Evolutionary conservation across 2,329 filamentous ascomycete genomes (phyloP).

Genomic region (Coleophoma eucalyptorum): DNA sequence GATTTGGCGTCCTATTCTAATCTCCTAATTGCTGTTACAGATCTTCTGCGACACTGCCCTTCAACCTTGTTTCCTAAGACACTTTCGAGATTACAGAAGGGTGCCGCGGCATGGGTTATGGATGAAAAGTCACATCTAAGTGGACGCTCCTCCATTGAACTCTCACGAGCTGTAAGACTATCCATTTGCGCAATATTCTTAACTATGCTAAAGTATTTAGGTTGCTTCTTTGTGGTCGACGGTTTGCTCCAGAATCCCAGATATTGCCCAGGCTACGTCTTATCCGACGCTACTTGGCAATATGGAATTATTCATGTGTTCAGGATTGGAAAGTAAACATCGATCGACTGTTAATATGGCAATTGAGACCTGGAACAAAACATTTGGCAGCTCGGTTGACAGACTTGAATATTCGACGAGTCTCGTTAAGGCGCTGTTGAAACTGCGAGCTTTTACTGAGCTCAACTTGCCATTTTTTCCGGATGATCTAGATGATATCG

Average conservation of each 20-base stretch:
- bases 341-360: constrained; percentile 49
- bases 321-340: constrained; percentile 55
- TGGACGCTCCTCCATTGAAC: constrained; percentile 33
- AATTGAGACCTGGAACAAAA: constrained; percentile 64
- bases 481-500: constrained; percentile 27
- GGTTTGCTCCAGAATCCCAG: constrained; percentile 33
- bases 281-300: constrained; percentile 41
- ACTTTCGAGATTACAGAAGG: constrained; percentile 57
- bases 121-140: constrained; percentile 46
- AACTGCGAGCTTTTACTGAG: constrained; percentile 51
- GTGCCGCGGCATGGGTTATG: constrained; percentile 59
- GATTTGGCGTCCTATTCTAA: constrained; percentile 40
- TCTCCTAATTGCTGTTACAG: constrained; percentile 40
- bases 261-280: constrained; percentile 29
- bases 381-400: constrained; percentile 57
- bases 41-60: constrained; percentile 33
- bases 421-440: constrained; percentile 59
- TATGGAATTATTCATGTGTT: constrained; percentile 51
- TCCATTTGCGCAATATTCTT: constrained; percentile 3
- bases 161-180: constrained; percentile 42
- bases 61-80: constrained; percentile 47
- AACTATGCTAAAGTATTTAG: constrained; percentile 32
- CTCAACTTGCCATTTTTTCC: constrained; percentile 45
- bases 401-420: constrained; percentile 58
- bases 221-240: constrained; percentile 46